Evolutionary conservation across 116 monocot genomes (phyloP).

Genomic region (Cymodocea nodosa): DNA sequence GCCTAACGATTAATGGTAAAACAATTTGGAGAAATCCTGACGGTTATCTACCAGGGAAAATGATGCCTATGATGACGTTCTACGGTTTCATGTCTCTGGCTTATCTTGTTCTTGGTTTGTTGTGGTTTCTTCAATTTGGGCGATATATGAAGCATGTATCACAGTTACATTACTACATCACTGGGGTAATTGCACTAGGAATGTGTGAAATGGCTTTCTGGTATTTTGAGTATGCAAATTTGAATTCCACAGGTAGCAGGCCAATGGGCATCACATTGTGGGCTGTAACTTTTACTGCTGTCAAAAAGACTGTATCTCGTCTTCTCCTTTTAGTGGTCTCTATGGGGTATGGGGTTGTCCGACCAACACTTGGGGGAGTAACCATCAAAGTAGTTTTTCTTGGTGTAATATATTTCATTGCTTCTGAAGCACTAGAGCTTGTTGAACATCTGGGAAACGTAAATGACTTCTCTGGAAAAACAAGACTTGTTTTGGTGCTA

Average conservation of each 20-base stretch:
- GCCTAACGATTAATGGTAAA: slow-evolving; percentile 57
- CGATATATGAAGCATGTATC: slow-evolving; percentile 75
- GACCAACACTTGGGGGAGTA: slow-evolving; percentile 73
- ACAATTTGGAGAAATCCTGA: slow-evolving; percentile 93
- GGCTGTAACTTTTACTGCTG: slow-evolving; percentile 94
- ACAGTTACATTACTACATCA: slow-evolving; percentile 87
- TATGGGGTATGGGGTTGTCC: slow-evolving; percentile 92
- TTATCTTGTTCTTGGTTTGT: slow-evolving; percentile 81
- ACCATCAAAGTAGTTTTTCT: slow-evolving; percentile 60
- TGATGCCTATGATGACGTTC: slow-evolving; percentile 89
- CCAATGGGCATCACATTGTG: slow-evolving; percentile 91
- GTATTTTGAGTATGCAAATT: slow-evolving; percentile 96
- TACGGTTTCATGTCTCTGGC: slow-evolving; percentile 89
- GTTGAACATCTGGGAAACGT: slow-evolving; percentile 96
- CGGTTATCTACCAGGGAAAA: slow-evolving; percentile 94
- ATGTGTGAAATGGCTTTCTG: slow-evolving; percentile 99
- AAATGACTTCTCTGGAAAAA: slow-evolving; percentile 92
- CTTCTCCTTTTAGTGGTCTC: slow-evolving; percentile 88
- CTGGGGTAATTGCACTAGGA: slow-evolving; percentile 88
- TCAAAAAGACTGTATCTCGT: slow-evolving; percentile 88
- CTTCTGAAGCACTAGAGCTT: slow-evolving; percentile 93
- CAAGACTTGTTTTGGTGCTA: slow-evolving; percentile 74
- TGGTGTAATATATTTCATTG: slow-evolving; percentile 66
- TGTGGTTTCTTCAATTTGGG: slow-evolving; percentile 87
- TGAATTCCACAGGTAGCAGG: slow-evolving; percentile 80